Evolutionary conservation across 768 basidiomycete genomes (phyloP), one percentile per base, ranked within the genome.

Genomic region (Mycena polygramma): DNA sequence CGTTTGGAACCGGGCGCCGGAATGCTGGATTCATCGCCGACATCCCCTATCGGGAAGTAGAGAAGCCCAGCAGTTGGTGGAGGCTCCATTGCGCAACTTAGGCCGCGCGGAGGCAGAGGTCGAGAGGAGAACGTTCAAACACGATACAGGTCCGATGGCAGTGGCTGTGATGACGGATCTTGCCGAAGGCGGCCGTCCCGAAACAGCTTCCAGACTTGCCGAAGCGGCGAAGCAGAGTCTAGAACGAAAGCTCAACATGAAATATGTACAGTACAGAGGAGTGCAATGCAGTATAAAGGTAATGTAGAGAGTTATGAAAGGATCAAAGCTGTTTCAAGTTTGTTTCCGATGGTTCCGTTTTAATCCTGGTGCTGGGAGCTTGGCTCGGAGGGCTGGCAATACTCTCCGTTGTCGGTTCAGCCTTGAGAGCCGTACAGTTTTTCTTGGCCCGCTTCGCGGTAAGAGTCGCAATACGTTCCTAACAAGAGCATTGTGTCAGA

Each of bases 1-100:
- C 68, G 59, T 54, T 73, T 73, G 6, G 72, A 73, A 11, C 72
- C 72, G 20, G 72, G 72, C 10, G 48, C 55, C 17, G 65, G 60
- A 36, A 39, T 43, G 15, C 22, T 58, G 7, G 49, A 58, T 35
- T 68, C 66, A 15, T 57, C 49, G 14, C 58, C 57, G 10, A 49
- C 48, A n/a, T 68, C 67, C 14, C 26, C 24, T 17, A 57, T 65
- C 1, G 63, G 59, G 49, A 69, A 53, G 35, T 73, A 73, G 41
- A 73, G 64, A 15, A 73, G 68, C 26, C 71, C 71, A 41, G 54
- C 52, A 49, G 62, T 39, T 7, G 63, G 45, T 20, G 45, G 57
- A 6, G 41, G 68, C 14, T 64, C 68, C 55, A 64, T 63, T 37
- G 45, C 55, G 41, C n/a, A n/a, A n/a, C n/a, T n/a, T n/a, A n/a